Base-by-base conservation (phyloP, 306 rosid species). In the Casuarina equisetifolia region DNA sequence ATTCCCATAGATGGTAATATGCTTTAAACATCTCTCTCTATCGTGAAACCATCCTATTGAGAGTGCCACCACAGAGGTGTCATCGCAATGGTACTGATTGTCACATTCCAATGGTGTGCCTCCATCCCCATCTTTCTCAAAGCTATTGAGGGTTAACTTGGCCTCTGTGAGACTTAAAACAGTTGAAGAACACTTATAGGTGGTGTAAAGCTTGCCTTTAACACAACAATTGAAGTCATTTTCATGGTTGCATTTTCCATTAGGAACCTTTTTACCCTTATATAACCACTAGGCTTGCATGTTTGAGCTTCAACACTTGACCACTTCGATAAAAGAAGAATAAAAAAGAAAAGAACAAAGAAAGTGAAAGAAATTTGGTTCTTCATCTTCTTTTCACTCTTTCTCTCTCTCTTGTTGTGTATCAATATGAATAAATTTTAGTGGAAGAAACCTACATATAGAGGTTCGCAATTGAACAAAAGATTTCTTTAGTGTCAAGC, bases 151-250 rank as follows among this genome's bases (percentile, higher is more conserved):
- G 0, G 91, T 87, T 43, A 85, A 84, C 8, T 52, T 67, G 0
- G 91, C 91, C 6, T 76, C 72, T 6, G 86, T 85, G 62, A 76
- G 25, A 5, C 43, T 13, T 0, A 83, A 76, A 44, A 90, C 73
- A 0, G 71, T 57, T 0, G 86, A 87, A 0, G 87, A 90, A 58
- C 93, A 90, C 1, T 70, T 73, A 39, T 78, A 90, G 1, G 82
- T 79, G 0, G 79, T 42, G 66, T 82, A 87, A 48, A 59, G 38
- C 72, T 78, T 70, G 6, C 87, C 87, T n/a, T 73, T 16, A 5
- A 16, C 35, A 9, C 91, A 88, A n/a, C 89, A 85, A 9, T 74
- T 79, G 0, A 88, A 83, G 17, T 82, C 43, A 25, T 89, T 78
- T n/a, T 78, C 84, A 19, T 16, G 2, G 78, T 82, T 86, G 69